Conservation (phyloP, 129 eudicot species). For the Pittosporum tobira region DNA sequence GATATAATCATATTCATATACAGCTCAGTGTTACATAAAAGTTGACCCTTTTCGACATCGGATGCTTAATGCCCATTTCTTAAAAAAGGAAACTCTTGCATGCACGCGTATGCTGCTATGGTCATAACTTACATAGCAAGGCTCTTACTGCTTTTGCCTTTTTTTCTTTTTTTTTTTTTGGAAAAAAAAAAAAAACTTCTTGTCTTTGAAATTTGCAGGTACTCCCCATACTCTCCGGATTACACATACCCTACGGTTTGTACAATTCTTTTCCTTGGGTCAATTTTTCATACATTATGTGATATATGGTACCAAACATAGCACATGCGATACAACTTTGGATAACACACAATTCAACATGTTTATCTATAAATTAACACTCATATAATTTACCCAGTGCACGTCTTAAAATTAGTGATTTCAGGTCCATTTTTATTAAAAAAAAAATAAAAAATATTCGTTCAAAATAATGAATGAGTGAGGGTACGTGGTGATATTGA, state of each 20-base stretch:
- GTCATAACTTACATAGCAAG: constrained; percentile 20
- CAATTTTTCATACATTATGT: too few species aligned
- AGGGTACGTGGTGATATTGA: too few species aligned
- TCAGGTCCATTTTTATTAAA: too few species aligned
- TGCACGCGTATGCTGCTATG: background rate
- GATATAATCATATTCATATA: background rate
- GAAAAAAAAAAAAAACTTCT: too few species aligned
- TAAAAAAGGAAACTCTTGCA: constrained; percentile 16
- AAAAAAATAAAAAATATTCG: background rate
- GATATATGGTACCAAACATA: too few species aligned
- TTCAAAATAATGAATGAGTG: too few species aligned
- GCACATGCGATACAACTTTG: too few species aligned
- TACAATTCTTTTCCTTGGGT: background rate
- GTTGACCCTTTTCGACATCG: background rate
- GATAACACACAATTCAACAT: too few species aligned
- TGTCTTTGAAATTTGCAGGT: constrained; percentile 62
- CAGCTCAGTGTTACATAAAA: background rate
- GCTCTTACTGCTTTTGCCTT: constrained; percentile 1
- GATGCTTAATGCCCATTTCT: background rate
- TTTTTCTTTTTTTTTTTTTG: background rate
- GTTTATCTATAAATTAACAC: too few species aligned
- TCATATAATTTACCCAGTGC: too few species aligned
- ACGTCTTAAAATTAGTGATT: too few species aligned
- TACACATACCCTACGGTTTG: constrained; percentile 85
- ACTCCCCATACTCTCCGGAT: constrained; percentile 80